Conservation (phyloP, 73 alveolate species). For the Stentor roeselii region DNA sequence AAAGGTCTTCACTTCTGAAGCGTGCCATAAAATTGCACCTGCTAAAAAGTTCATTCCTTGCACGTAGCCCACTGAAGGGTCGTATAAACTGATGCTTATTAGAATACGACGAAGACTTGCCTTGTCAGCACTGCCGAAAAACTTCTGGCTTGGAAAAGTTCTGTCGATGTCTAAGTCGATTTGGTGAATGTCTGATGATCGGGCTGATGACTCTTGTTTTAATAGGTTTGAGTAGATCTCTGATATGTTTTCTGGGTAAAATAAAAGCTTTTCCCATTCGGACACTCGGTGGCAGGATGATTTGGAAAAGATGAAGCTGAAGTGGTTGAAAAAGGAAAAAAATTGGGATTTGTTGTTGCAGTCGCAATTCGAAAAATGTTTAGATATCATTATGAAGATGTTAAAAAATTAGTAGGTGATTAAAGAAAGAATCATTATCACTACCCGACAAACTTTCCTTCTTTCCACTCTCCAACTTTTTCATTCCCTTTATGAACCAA, state of each 20-base stretch:
- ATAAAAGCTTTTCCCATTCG: background rate
- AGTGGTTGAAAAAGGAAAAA: background rate
- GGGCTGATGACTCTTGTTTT: background rate
- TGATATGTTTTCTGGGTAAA: background rate
- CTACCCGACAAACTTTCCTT: too few species aligned
- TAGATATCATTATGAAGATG: too few species aligned
- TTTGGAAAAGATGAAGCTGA: background rate
- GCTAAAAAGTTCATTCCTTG: conserved; percentile 42
- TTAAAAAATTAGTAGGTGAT: too few species aligned
- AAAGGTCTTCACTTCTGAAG: conserved; percentile 71
- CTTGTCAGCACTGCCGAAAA: background rate
- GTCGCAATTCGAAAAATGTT: background rate
- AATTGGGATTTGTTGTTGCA: background rate
- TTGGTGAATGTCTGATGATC: conserved; percentile 3
- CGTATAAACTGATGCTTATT: background rate
- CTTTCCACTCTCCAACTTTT: too few species aligned
- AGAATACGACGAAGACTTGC: background rate
- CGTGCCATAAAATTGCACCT: conserved; percentile 31
- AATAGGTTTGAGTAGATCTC: background rate
- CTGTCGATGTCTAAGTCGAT: conserved; percentile 1
- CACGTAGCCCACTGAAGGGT: conserved; percentile 30
- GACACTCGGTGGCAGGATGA: background rate
- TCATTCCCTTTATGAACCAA: too few species aligned
- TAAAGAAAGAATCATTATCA: too few species aligned
- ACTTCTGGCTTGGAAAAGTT: background rate